Percentiles rank a stretch among this genome's conserved stretches.
Evolutionary conservation across 495 filamentous ascomycete genomes (phyloP).

Genomic region (Tirmania nivea): DNA sequence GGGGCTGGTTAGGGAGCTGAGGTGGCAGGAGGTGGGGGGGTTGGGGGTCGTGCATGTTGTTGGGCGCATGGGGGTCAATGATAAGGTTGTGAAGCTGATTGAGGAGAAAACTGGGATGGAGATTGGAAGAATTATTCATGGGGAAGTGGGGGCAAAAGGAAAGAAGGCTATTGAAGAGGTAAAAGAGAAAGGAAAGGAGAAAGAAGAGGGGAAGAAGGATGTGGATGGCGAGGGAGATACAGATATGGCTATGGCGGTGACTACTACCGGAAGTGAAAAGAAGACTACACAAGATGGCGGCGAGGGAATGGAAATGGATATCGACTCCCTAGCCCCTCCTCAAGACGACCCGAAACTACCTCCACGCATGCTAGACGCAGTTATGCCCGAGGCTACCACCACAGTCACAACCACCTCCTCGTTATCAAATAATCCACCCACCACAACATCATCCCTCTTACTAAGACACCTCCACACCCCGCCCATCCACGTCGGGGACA

Average conservation of each 20-base stretch:
- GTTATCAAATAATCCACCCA: constrained; percentile 38
- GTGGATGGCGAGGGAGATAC: constrained; percentile 1
- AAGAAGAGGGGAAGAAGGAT: constrained; percentile 1
- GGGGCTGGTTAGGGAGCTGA: constrained; percentile 54
- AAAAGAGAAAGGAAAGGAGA: constrained; percentile 19
- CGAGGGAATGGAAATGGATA: not conserved
- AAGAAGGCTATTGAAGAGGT: constrained; percentile 32
- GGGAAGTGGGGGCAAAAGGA: constrained; percentile 31
- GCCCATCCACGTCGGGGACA: constrained; percentile 83
- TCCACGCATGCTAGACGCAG: not conserved
- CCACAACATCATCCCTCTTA: not conserved
- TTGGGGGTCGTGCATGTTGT: constrained; percentile 48
- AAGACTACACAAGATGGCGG: not conserved
- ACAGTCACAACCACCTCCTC: constrained; percentile 54
- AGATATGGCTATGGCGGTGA: not conserved
- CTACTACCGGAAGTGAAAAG: constrained; percentile 7
- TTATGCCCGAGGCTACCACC: constrained; percentile 25
- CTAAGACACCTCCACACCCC: not conserved
- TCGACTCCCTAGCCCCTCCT: not conserved
- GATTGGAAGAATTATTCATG: not conserved
- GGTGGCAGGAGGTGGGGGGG: constrained; percentile 84
- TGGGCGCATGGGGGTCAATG: constrained; percentile 7
- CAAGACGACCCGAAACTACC: not conserved
- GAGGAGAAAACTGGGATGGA: constrained; percentile 8
- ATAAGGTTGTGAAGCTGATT: not conserved